Conservation (phyloP, 1,284 basidiomycete species). For the Moesziomyces sp. region DNA sequence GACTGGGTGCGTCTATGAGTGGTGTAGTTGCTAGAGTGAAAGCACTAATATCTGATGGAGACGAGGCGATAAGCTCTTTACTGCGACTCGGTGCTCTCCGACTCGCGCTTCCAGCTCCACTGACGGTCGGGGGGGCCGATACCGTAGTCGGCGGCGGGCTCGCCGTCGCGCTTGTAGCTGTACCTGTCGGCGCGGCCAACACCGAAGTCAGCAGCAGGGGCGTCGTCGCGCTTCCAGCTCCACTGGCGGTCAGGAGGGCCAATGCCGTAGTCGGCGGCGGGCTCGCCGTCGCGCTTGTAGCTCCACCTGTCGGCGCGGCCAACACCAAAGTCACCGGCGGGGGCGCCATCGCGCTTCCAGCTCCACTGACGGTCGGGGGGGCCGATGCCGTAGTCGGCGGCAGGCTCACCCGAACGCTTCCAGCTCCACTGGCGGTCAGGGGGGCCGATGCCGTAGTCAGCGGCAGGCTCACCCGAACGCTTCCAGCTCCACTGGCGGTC, state of each 20-base stretch:
- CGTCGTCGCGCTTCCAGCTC: slow-evolving; percentile 9
- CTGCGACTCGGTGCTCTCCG: slow-evolving; percentile 3
- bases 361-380: slow-evolving; percentile 2
- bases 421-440: slow-evolving; percentile 8
- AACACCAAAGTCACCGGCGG: slow-evolving; percentile 10
- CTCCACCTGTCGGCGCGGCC: slow-evolving; percentile 6
- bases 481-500: slow-evolving; percentile 19
- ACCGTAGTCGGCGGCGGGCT: slow-evolving; percentile 16
- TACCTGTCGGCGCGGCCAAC: slow-evolving; percentile 6
- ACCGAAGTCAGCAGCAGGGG: slow-evolving; percentile 10
- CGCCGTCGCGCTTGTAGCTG: slow-evolving; percentile 13
- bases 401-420: not conserved
- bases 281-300: slow-evolving; percentile 14
- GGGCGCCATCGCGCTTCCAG: slow-evolving; percentile 11
- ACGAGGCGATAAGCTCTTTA: slow-evolving; percentile 1
- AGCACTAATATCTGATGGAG: too few relatives aligned
- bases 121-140: slow-evolving; percentile 7
- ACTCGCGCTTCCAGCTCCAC: slow-evolving; percentile 5
- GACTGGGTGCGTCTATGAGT: too few relatives aligned
- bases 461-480: slow-evolving; percentile 21
- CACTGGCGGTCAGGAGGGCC: slow-evolving; percentile 5
- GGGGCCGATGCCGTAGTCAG: slow-evolving; percentile 20
- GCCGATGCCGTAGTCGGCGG: slow-evolving; percentile 17
- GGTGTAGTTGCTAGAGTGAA: too few relatives aligned
- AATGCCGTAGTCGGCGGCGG: slow-evolving; percentile 17